These are phyloP conservation scores for Arthrinium phaeospermum DNA, from an alignment of 2,329 filamentous ascomycete genomes.

Conservation along the genomic window DNA sequence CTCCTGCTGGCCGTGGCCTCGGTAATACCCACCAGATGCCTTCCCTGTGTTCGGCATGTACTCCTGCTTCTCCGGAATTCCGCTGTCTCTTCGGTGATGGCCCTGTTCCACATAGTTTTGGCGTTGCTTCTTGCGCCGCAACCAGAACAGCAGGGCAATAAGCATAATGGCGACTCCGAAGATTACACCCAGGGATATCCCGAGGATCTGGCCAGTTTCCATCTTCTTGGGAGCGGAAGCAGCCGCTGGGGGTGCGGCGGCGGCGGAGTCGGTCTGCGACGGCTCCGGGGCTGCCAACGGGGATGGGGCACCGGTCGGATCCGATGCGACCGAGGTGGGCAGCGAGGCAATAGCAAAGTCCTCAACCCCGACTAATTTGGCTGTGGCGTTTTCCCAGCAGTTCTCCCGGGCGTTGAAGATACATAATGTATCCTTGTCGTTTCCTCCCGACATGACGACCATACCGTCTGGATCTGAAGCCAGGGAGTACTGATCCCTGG, in stretches of 20 bases:
- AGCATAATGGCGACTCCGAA: constrained; percentile 74
- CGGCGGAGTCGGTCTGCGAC: constrained; percentile 23
- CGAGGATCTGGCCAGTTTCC: constrained; percentile 69
- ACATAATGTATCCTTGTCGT: constrained; percentile 67
- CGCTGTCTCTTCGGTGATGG: constrained; percentile 50
- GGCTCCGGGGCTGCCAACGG: constrained; percentile 33
- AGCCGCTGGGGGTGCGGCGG: constrained; percentile 26
- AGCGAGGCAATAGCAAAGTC: constrained; percentile 35
- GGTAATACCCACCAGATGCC: constrained; percentile 50
- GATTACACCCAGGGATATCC: constrained; percentile 82
- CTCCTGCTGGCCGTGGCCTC: constrained; percentile 57
- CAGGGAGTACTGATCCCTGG: constrained; percentile 72
- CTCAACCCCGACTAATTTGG: constrained; percentile 55
- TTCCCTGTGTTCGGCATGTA: constrained; percentile 49
- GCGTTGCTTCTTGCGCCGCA: constrained; percentile 65
- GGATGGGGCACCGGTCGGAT: constrained; percentile 32
- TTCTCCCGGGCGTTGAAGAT: constrained; percentile 81
- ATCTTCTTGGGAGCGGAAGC: constrained; percentile 38
- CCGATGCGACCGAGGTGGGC: constrained; percentile 27
- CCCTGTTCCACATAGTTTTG: constrained; percentile 55
- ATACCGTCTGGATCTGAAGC: constrained; percentile 70
- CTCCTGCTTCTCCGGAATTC: constrained; percentile 63
- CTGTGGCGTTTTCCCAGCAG: constrained; percentile 75
- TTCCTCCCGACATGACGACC: constrained; percentile 81
- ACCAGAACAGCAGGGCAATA: constrained; percentile 73